Evolutionary conservation across 768 basidiomycete species (phyloP).

Genomic region (Sarcomyxa edulis): DNA sequence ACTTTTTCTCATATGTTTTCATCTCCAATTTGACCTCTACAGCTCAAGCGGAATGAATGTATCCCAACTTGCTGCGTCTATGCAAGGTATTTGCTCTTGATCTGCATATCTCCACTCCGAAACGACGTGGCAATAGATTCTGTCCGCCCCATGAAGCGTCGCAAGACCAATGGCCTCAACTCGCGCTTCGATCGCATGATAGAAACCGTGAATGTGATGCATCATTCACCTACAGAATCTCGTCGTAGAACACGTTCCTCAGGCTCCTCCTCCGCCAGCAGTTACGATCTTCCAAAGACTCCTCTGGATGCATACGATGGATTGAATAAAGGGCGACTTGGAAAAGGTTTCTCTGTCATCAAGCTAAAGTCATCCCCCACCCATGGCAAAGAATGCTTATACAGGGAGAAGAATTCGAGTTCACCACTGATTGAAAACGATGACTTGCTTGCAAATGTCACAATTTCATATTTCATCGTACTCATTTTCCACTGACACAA

Average conservation of each 20-base stretch:
- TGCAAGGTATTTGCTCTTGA: too few species aligned
- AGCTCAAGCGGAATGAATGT: too few species aligned
- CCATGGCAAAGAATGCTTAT: background rate
- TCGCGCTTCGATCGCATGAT: conserved; percentile 65
- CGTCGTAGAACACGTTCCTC: conserved; percentile 31
- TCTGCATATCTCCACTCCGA: too few species aligned
- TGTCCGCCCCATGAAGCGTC: conserved; percentile 32
- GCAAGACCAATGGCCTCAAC: conserved; percentile 46
- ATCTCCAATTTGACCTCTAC: too few species aligned
- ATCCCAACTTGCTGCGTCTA: too few species aligned
- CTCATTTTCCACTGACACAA: too few species aligned
- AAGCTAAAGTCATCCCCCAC: conserved; percentile 28
- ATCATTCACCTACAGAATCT: conserved; percentile 19
- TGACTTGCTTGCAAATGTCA: too few species aligned
- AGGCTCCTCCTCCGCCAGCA: conserved; percentile 39
- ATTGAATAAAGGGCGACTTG: conserved; percentile 27
- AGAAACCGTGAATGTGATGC: conserved; percentile 43
- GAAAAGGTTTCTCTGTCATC: conserved; percentile 35
- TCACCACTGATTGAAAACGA: too few species aligned
- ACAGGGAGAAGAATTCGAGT: too few species aligned
- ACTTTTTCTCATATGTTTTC: too few species aligned
- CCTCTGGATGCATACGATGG: conserved; percentile 33
- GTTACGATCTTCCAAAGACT: conserved; percentile 33
- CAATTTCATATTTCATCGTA: too few species aligned
- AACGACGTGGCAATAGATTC: too few species aligned